These are phyloP conservation scores for Bryopsis sp. DNA, from an alignment of 139 green algal species.

Conservation along the genomic window DNA sequence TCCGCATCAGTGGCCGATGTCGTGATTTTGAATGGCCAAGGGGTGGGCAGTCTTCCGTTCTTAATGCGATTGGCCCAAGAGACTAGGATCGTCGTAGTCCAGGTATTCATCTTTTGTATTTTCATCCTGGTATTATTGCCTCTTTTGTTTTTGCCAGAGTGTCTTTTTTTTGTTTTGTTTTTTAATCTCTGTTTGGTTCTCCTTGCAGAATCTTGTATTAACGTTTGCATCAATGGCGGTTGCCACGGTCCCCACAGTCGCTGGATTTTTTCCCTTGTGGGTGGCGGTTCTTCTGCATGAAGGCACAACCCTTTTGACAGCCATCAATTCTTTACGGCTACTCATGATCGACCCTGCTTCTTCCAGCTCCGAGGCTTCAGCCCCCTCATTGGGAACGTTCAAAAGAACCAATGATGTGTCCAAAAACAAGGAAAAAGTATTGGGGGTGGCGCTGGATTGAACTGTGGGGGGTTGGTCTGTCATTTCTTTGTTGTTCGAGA, in stretches of 20 bases:
- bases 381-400: neutral
- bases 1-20: slow-evolving; percentile 68
- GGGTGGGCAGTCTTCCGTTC: slow-evolving; percentile 4
- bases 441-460: too few relatives aligned
- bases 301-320: slow-evolving; percentile 78
- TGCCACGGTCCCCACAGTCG: slow-evolving; percentile 58
- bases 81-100: neutral
- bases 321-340: slow-evolving; percentile 73
- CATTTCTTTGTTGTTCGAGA: neutral
- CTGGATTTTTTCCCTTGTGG: slow-evolving; percentile 81
- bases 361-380: neutral
- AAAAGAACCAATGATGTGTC: too few relatives aligned
- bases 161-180: too few relatives aligned
- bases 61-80: neutral
- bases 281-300: slow-evolving; percentile 84
- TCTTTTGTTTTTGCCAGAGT: too few relatives aligned
- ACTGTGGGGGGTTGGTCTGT: too few relatives aligned
- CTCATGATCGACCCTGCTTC: slow-evolving; percentile 33
- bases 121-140: too few relatives aligned
- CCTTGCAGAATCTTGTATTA: slow-evolving; percentile 69
- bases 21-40: slow-evolving; percentile 49
- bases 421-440: too few relatives aligned
- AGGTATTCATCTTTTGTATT: neutral
- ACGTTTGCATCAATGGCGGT: slow-evolving; percentile 55
- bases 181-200: neutral